phyloP scores from a whole-genome alignment of 1,139 yeast species.

The Geotrichum bryndzae region DNA sequence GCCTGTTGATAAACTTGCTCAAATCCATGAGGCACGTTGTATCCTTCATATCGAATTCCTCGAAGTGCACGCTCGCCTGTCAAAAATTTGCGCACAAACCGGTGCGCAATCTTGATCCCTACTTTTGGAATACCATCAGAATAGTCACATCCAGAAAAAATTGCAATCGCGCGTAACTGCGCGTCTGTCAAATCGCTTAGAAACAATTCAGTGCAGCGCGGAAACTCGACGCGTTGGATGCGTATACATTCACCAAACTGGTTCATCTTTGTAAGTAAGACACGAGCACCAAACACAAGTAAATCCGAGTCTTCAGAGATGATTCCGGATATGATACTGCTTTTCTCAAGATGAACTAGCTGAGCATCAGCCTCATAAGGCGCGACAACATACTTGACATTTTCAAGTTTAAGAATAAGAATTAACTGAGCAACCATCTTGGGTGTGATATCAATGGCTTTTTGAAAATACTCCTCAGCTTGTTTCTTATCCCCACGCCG shows the following conservation, averaged over 20 bases:
- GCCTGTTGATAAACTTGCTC: constrained; percentile 60
- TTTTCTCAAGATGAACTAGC: constrained; percentile 78
- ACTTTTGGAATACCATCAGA: constrained; percentile 78
- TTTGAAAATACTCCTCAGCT: constrained; percentile 67
- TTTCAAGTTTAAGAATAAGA: constrained; percentile 53
- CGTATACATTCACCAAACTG: constrained; percentile 73
- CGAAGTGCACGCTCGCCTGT: constrained; percentile 51
- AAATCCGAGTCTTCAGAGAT: constrained; percentile 93
- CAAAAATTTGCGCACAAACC: constrained; percentile 47
- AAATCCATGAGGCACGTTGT: constrained; percentile 52
- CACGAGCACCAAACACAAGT: constrained; percentile 76
- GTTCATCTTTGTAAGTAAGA: constrained; percentile 67
- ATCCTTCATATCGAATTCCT: constrained; percentile 56
- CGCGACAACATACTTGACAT: constrained; percentile 76
- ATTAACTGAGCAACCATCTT: constrained; percentile 85
- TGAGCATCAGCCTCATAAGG: constrained; percentile 99
- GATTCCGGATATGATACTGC: constrained; percentile 74
- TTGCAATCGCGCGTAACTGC: constrained; percentile 72
- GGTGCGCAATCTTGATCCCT: constrained; percentile 75
- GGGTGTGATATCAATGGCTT: constrained; percentile 83
- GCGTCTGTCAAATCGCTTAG: constrained; percentile 45
- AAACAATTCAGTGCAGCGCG: constrained; percentile 38
- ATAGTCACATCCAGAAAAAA: constrained; percentile 92
- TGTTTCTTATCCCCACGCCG: constrained; percentile 48
- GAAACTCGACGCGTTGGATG: constrained; percentile 44